A percentile compares a stretch with the other conserved stretches of the same genome.
Evolutionary conservation across 192 early-diverging fungal genomes (phyloP).

Genomic region (Geosiphon pyriformis): DNA sequence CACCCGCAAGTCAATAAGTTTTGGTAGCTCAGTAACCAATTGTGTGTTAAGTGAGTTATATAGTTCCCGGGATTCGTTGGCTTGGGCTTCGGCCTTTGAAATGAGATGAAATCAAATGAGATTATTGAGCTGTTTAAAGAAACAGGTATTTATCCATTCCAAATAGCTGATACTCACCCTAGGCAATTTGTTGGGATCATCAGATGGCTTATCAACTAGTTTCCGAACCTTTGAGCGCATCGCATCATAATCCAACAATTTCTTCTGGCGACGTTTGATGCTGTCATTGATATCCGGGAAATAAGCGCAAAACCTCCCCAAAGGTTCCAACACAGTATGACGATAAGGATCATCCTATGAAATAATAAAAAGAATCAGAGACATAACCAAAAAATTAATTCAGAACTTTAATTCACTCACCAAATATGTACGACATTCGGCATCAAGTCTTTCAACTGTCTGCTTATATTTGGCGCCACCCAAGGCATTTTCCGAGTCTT

Average conservation of each 20-base stretch:
- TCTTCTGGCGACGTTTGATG: conserved; percentile 82
- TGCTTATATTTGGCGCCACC: conserved; percentile 80
- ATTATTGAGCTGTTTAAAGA: neutral
- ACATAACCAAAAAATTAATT: neutral
- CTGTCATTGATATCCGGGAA: conserved; percentile 93
- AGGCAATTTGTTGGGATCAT: conserved; percentile 63
- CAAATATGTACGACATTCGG: conserved; percentile 72
- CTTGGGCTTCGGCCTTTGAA: conserved; percentile 74
- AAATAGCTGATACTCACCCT: conserved; percentile 35
- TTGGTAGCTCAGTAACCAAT: conserved; percentile 83
- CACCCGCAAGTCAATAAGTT: conserved; percentile 81
- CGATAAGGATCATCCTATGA: conserved; percentile 74
- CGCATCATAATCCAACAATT: conserved; percentile 87
- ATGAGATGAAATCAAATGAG: conserved; percentile 8
- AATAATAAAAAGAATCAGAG: conserved; percentile 1
- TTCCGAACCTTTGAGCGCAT: conserved; percentile 67
- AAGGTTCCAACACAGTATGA: conserved; percentile 82
- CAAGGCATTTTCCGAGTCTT: conserved; percentile 72
- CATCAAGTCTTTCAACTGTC: conserved; percentile 74
- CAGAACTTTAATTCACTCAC: conserved; percentile 35
- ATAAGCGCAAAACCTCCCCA: conserved; percentile 77
- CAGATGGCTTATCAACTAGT: conserved; percentile 72
- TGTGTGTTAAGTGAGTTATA: conserved; percentile 81
- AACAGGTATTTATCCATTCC: too few species aligned
- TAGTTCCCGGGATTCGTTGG: conserved; percentile 62